Conservation (phyloP, 768 basidiomycete genomes). For the Russula sp. region DNA sequence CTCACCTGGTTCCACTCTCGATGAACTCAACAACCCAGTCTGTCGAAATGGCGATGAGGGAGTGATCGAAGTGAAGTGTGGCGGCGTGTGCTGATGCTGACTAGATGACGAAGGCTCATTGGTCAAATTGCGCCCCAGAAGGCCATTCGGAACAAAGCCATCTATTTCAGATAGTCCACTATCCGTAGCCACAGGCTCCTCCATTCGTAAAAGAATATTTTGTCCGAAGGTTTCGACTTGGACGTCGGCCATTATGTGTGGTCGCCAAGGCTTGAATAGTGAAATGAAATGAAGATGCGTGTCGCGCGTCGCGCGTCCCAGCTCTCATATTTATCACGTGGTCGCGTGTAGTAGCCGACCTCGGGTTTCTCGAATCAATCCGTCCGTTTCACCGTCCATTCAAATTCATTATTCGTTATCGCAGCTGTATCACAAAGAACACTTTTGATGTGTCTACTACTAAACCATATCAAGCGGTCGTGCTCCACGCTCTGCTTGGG, state of each 20-base stretch:
- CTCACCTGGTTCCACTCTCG: background rate
- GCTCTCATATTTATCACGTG: constrained; percentile 8
- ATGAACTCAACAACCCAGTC: background rate
- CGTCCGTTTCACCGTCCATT: no score
- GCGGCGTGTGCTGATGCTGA: background rate
- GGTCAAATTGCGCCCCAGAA: background rate
- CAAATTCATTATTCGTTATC: background rate
- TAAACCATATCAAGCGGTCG: background rate
- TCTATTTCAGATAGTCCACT: background rate
- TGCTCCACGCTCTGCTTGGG: background rate
- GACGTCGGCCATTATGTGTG: background rate
- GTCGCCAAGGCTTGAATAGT: background rate
- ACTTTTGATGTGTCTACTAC: background rate
- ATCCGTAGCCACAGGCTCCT: background rate
- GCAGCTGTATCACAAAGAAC: background rate
- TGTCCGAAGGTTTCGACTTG: constrained; percentile 1
- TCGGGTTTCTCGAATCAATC: background rate
- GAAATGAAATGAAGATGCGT: constrained; percentile 1
- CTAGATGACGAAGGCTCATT: background rate
- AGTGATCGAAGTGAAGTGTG: background rate
- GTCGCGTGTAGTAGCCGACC: background rate
- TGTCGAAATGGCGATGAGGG: constrained; percentile 8
- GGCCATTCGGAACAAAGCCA: constrained; percentile 16
- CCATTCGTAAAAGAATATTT: constrained; percentile 1
- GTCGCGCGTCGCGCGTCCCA: background rate